Evolutionary conservation across 306 rosid species (phyloP).

Genomic region (Dalbergia cochinchinensis): DNA sequence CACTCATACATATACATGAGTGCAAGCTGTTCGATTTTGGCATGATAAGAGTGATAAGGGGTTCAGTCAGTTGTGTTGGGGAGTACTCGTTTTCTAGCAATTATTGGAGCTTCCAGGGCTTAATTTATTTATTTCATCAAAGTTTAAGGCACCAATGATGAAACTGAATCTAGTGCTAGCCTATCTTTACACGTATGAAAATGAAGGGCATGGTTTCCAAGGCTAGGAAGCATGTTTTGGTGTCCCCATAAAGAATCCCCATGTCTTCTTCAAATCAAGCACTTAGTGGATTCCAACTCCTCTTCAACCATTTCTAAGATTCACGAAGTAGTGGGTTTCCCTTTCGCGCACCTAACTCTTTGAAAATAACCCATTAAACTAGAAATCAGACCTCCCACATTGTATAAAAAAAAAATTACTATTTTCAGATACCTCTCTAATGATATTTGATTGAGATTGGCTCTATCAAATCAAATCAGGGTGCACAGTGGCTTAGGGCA

Average conservation of each 20-base stretch:
- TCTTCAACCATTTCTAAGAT: conserved; percentile 69
- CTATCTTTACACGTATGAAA: conserved; percentile 73
- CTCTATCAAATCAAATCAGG: conserved; percentile 71
- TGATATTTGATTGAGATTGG: conserved; percentile 56
- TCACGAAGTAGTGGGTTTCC: conserved; percentile 82
- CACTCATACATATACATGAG: conserved; percentile 23
- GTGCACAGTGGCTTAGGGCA: conserved; percentile 61
- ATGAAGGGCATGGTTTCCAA: conserved; percentile 41
- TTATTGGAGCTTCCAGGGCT: conserved; percentile 58
- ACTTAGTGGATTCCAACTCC: conserved; percentile 99
- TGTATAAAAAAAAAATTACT: conserved; percentile 37
- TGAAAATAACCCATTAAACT: conserved; percentile 60
- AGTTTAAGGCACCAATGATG: conserved; percentile 62
- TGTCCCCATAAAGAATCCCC: conserved; percentile 60
- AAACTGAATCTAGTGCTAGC: conserved; percentile 57
- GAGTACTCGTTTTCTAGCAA: conserved; percentile 49
- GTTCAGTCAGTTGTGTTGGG: conserved; percentile 38
- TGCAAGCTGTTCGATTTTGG: conserved; percentile 43
- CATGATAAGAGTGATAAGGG: conserved; percentile 30
- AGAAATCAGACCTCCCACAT: conserved; percentile 48
- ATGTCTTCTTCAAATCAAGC: conserved; percentile 66
- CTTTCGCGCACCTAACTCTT: conserved; percentile 82
- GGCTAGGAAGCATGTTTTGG: conserved; percentile 58
- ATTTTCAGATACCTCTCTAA: conserved; percentile 52
- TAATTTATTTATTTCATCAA: conserved; percentile 52